Conservation (phyloP, 83 land plant genomes). For the Larix sibirica region DNA sequence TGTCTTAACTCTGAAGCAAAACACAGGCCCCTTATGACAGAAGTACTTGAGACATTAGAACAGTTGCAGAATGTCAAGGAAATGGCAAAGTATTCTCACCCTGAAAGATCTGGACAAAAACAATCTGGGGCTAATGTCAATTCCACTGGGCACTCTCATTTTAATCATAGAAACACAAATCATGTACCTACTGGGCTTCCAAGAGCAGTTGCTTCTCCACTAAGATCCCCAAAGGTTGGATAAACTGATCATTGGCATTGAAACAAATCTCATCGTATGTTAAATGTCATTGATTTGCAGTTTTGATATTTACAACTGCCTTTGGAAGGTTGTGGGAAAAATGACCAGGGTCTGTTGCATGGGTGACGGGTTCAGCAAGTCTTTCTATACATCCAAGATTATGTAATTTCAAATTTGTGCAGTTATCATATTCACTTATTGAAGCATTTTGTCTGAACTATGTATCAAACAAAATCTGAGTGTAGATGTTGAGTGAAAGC, state of each 20-base stretch:
- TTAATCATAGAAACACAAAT: neutral
- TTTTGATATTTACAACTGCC: neutral
- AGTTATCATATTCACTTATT: neutral
- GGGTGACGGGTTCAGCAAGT: neutral
- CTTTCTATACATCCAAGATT: neutral
- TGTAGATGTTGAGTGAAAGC: neutral
- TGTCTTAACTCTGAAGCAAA: slow-evolving; percentile 38
- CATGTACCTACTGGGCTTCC: neutral
- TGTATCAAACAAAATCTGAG: neutral
- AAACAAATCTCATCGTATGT: neutral
- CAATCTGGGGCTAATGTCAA: slow-evolving; percentile 2
- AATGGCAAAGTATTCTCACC: neutral
- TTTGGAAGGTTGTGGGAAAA: neutral
- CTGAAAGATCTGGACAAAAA: slow-evolving; percentile 7
- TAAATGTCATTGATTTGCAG: neutral
- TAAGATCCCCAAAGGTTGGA: neutral
- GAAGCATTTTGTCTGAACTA: neutral
- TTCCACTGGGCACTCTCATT: slow-evolving; percentile 9
- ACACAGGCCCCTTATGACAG: slow-evolving; percentile 44
- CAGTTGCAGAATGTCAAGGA: slow-evolving; percentile 31
- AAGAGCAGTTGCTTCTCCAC: slow-evolving; percentile 2
- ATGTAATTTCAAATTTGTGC: slow-evolving; percentile 3
- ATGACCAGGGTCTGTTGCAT: neutral
- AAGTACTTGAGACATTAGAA: slow-evolving; percentile 31
- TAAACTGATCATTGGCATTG: neutral